Evolutionary conservation across 352 stramenopile genomes (phyloP), one percentile per base, ranked within the genome.

Genomic region (Globisporangium viniferum): DNA sequence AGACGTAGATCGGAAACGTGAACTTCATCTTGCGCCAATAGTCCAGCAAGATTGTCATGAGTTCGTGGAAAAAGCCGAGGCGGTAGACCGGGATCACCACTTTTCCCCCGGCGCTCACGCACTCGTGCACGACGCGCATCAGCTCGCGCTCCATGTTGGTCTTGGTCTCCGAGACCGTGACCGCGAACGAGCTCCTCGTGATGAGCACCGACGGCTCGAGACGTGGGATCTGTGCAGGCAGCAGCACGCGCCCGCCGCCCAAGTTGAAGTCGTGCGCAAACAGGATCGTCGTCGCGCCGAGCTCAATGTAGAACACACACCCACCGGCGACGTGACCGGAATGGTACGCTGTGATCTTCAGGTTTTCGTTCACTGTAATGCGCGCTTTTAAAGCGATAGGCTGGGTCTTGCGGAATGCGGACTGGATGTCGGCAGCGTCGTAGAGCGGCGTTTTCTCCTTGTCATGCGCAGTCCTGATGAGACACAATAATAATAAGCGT

Each of bases 231-330:
- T 90, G 72, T 5, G 84, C 80, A 1, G 86, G 82, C 22, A 90
- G 70, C 9, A 96, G 56, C 49, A 96, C 82, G 60, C 87, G 79
- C 2, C 82, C 85, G 14, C 87, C 87, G 27, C 78, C 79, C 44
- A 92, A 70, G 64, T 93, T 94, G 67, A 96, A 94, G 60, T 92
- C 87, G 31, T 88, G 89, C 27, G 88, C 86, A 29, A 79, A 94
- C 27, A 95, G 54, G 53, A 95, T 78, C 1, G 82, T 84, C n/a
- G 81, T 89, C 6, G 73, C 61, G 66, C 87, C 84, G 33, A 96
- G 79, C 69, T 94, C 81, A 58, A 96, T 81, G 63, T 88, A 78
- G 49, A 92, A 96, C 22, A 74, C 79, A 67, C 84, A 95, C 1
- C 89, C 89, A 33, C 89, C 89, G 1, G 78, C 82, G 35, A 92